Evolutionary conservation across 2,329 filamentous ascomycete genomes (phyloP), one percentile per base, ranked within the genome.

Genomic region (Hirsutella minnesotensis): DNA sequence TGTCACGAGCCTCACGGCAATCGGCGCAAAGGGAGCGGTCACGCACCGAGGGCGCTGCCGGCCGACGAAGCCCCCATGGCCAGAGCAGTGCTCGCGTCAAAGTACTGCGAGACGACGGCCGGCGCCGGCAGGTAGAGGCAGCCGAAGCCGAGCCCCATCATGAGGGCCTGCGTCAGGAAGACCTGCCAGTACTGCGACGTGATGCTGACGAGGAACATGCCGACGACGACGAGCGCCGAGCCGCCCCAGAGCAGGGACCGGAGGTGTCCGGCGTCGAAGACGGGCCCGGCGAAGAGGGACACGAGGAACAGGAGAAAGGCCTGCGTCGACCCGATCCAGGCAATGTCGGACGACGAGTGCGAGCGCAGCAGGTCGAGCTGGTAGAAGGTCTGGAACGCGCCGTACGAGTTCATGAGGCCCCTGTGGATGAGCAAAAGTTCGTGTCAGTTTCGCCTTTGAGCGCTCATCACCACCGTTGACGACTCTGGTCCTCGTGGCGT

Each of bases 31-130:
- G 24, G 24, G 24, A 12, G 12, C 7, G 12, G 12, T 12, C 7
- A 27, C 24, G 24, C 12, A 27, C 24, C 24, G 9, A 67, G 47
- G 12, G 61, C 60, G 31, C 63, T 62, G 0, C 69, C 69, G 0
- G 59, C 58, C 0, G 65, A 58, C 1, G 64, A 63, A 13, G 71
- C 54, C 0, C 67, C 68, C 38, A 65, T 62, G 8, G 65, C 70
- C 7, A 67, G 51, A 9, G 64, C 62, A 15, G 62, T 56, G 43
- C 58, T 60, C 35, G 50, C 57, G 39, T 35, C 22, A 21, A 47
- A 47, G 49, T 67, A 70, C 29, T 61, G 57, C 0, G 58, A 51
- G 3, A 69, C 52, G 31, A 70, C 52, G 9, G 65, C 61, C 3
- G 68, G 54, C 22, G 55, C 56, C 2, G 65, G 65, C 5, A 67